Conservation (phyloP, 2,329 filamentous ascomycete species). For the Hirsutella thompsonii region DNA sequence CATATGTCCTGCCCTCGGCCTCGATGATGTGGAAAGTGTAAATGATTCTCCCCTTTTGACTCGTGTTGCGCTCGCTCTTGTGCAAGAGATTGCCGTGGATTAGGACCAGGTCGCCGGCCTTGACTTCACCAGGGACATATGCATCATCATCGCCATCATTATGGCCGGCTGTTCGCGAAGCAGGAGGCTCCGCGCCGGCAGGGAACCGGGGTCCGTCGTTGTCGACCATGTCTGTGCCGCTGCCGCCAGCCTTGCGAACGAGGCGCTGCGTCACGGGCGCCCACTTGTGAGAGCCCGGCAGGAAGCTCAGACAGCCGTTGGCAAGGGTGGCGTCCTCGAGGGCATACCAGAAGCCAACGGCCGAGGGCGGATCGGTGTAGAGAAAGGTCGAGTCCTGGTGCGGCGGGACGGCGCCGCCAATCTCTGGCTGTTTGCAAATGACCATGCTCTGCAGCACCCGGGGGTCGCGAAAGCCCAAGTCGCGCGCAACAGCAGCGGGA, state of each 20-base stretch:
- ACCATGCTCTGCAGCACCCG: constrained; percentile 86
- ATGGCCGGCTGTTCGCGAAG: constrained; percentile 18
- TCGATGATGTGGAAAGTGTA: constrained; percentile 98
- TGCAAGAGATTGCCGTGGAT: constrained; percentile 95
- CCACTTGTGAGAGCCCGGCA: constrained; percentile 67
- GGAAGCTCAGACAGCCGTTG: constrained; percentile 84
- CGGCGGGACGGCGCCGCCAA: constrained; percentile 78
- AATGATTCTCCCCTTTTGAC: constrained; percentile 76
- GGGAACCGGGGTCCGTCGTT: constrained; percentile 58
- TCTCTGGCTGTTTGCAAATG: constrained; percentile 96
- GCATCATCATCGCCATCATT: constrained; percentile 26
- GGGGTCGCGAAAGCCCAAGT: constrained; percentile 64
- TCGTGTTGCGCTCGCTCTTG: constrained; percentile 89
- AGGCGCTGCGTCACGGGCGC: constrained; percentile 61
- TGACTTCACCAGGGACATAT: constrained; percentile 76
- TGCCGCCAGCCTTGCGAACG: constrained; percentile 44
- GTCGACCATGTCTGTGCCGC: constrained; percentile 56
- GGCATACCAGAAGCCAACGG: constrained; percentile 95
- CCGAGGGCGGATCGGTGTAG: constrained; percentile 78
- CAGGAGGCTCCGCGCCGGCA: constrained; percentile 22
- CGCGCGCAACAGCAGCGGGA: constrained; percentile 52
- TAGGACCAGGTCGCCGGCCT: constrained; percentile 78
- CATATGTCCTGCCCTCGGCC: constrained; percentile 59
- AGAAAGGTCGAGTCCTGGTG: constrained; percentile 91
- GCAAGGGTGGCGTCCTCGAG: constrained; percentile 77